These are phyloP conservation scores for Erucastrum elatum DNA, from an alignment of 345 rosid species.

Conservation along the genomic window DNA sequence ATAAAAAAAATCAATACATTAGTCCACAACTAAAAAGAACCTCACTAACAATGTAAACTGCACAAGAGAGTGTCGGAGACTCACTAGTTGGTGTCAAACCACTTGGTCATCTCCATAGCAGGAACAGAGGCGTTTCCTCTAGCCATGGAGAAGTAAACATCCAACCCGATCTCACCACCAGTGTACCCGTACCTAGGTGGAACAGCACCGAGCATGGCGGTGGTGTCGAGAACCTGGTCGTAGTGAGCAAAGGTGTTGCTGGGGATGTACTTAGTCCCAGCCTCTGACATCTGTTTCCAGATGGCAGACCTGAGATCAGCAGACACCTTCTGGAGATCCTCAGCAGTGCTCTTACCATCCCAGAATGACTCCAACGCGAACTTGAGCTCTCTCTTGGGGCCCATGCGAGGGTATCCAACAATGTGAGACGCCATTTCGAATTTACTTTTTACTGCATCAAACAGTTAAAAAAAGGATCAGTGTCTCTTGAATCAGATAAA, in stretches of 20 bases:
- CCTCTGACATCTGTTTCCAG: conserved; percentile 93
- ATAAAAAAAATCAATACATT: not conserved
- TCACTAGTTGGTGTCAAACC: conserved; percentile 99
- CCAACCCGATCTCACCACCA: conserved; percentile 86
- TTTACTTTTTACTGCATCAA: conserved; percentile 32
- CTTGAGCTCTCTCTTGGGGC: conserved; percentile 99
- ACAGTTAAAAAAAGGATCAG: conserved; percentile 18
- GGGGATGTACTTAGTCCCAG: conserved; percentile 86
- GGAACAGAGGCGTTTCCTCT: conserved; percentile 97
- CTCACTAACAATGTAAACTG: no score
- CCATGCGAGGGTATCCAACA: conserved; percentile 99
- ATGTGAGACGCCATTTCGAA: conserved; percentile 84
- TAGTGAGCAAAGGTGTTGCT: conserved; percentile 95
- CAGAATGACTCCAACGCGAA: conserved; percentile 98
- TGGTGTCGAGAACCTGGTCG: conserved; percentile 94
- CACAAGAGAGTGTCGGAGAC: conserved; percentile 37
- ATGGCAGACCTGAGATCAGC: conserved; percentile 88
- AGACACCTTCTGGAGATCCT: conserved; percentile 85
- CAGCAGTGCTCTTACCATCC: conserved; percentile 96
- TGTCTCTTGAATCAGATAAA: not conserved
- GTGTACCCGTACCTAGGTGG: conserved; percentile 84
- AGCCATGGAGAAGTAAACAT: conserved; percentile 93
- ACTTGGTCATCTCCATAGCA: conserved; percentile 99
- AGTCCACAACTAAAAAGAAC: not conserved
- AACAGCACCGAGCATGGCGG: conserved; percentile 98